Percentiles rank a stretch among this genome's conserved stretches.
phyloP scores from a whole-genome alignment of 2,329 filamentous ascomycete species.

The Xylariales sp. region DNA sequence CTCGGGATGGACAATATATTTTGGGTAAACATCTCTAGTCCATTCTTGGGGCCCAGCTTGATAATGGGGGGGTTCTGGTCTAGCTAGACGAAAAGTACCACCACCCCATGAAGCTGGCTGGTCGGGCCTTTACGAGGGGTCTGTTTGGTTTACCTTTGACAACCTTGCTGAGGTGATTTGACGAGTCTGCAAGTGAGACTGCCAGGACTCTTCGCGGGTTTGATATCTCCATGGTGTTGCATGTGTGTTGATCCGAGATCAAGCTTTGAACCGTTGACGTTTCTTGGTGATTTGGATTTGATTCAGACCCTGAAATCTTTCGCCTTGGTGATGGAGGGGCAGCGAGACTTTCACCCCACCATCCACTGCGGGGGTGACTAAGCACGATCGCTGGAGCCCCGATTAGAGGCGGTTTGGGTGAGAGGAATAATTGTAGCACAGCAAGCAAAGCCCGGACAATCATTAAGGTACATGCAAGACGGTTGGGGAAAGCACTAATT shows the following conservation, averaged over 20 bases:
- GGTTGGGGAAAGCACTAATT: too few relatives aligned
- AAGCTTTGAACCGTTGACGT: slow-evolving; percentile 3
- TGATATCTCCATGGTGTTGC: slow-evolving; percentile 35
- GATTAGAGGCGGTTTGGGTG: too few relatives aligned
- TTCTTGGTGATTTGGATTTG: neutral
- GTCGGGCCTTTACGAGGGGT: neutral
- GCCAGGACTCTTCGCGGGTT: slow-evolving; percentile 56
- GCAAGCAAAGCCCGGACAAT: too few relatives aligned
- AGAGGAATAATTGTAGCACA: too few relatives aligned
- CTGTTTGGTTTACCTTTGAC: slow-evolving; percentile 46
- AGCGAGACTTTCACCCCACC: slow-evolving; percentile 9
- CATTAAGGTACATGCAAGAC: too few relatives aligned
- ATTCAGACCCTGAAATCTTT: slow-evolving; percentile 5
- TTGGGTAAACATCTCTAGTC: too few relatives aligned
- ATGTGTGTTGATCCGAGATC: slow-evolving; percentile 8
- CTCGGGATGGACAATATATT: too few relatives aligned
- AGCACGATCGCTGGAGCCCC: neutral
- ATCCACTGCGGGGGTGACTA: slow-evolving; percentile 5
- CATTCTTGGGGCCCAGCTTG: too few relatives aligned
- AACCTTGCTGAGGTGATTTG: slow-evolving; percentile 41
- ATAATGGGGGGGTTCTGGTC: too few relatives aligned
- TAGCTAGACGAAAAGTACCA: too few relatives aligned
- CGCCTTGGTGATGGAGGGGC: slow-evolving; percentile 10
- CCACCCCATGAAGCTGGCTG: too few relatives aligned
- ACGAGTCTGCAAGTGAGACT: slow-evolving; percentile 44